Evolutionary conservation across 2,329 filamentous ascomycete genomes (phyloP).

Genomic region (Pyrenophora tritici-repentis): DNA sequence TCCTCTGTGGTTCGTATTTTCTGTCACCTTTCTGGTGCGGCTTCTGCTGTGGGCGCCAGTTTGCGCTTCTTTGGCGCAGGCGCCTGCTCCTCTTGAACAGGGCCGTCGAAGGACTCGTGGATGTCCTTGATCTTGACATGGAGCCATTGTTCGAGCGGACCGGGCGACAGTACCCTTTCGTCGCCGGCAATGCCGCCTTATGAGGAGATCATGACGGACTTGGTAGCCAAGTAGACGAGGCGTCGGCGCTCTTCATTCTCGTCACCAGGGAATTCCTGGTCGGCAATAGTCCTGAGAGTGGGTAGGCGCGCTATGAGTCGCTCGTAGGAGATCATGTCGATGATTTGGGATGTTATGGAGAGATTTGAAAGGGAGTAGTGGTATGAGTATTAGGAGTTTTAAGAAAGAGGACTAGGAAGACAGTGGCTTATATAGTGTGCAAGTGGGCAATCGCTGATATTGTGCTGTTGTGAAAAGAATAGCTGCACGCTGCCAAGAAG

Average conservation of each 20-base stretch:
- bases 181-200: background rate
- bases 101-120: background rate
- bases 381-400: background rate
- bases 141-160: background rate
- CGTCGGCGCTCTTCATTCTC: background rate
- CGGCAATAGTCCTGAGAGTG: background rate
- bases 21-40: background rate
- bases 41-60: background rate
- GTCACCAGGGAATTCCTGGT: background rate
- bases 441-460: background rate
- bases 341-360: background rate
- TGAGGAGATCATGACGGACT: background rate
- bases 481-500: too few relatives aligned
- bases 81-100: background rate
- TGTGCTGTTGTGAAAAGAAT: background rate
- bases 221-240: background rate
- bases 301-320: background rate
- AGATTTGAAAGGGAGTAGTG: background rate
- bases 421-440: too few relatives aligned
- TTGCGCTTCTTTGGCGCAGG: background rate
- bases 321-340: background rate
- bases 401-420: background rate
- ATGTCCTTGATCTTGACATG: background rate
- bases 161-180: background rate
- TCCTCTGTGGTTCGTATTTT: background rate